Evolutionary conservation across 2,329 filamentous ascomycete genomes (phyloP), one percentile per base, ranked within the genome.

Genomic region (Ophiosphaerella narmari): DNA sequence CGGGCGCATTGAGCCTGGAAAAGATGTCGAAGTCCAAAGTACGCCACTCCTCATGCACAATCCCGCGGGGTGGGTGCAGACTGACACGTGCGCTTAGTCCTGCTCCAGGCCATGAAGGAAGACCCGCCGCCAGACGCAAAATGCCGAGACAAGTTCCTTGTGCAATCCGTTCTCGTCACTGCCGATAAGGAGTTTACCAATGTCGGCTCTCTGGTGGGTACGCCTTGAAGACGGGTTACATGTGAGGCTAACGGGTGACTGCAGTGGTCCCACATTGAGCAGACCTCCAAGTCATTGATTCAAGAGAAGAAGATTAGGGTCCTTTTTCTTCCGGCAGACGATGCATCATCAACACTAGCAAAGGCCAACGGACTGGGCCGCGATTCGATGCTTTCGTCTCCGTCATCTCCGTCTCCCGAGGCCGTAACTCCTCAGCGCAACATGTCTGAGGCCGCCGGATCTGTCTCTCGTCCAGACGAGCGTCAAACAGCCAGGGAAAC

Each of bases 281-380:
- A 86, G 70, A 82, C 82, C 8, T 82, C 89, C 50, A 97, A 95
- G 77, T 80, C 82, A 12, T 80, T 83, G 18, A 87, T 99, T 52
- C 86, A 91, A 67, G 94, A 99, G 80, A 90, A 88, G 79, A 99
- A 97, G 82, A 99, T 99, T 63, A 87, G 93, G 39, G 94, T 99
- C 58, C 82, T 82, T 62, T 99, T 93, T 81, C 80, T 97, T 36
- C 75, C 88, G 40, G 80, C 87, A 8, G 82, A 85, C 42, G 82
- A 82, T 35, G 59, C 65, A 18, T 51, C 66, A 33, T 55, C 67
- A 16, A 67, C 68, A 6, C 65, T 71, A 4, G 62, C 69, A 9
- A 68, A 61, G 56, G 60, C 63, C 41, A 74, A 75, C 52, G 72
- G 70, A 31, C 55, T 55, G 12, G 67, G 61, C 62, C 64, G 66